Percentiles rank a stretch among this genome's conserved stretches.
phyloP scores from a whole-genome alignment of 371 early-diverging fungal species.

The Umbelopsis sp. region DNA sequence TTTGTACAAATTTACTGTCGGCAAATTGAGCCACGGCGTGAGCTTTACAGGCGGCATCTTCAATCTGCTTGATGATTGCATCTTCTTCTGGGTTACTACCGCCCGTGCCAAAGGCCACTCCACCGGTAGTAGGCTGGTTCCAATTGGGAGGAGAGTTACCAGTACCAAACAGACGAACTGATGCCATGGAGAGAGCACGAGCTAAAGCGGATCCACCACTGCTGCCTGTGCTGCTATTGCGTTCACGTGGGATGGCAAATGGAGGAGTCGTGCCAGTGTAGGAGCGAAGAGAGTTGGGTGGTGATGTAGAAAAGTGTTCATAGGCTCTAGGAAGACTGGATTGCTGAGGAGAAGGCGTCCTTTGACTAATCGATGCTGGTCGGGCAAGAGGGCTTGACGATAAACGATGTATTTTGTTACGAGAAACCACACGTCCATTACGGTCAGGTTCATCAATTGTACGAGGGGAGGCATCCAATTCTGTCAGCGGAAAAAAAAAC shows the following conservation, averaged over 20 bases:
- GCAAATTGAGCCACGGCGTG: conserved; percentile 68
- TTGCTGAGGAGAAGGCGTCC: not conserved
- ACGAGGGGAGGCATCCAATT: conserved; percentile 29
- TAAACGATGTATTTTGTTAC: not conserved
- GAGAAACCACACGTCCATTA: conserved; percentile 16
- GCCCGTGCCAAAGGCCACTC: conserved; percentile 22
- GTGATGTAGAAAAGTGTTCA: conserved; percentile 23
- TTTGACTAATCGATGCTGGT: not conserved
- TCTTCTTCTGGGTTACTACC: conserved; percentile 36
- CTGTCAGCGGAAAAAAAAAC: conserved; percentile 16
- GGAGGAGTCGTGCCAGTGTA: conserved; percentile 43
- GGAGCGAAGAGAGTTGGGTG: conserved; percentile 29
- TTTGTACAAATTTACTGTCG: conserved; percentile 55
- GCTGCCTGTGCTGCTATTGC: conserved; percentile 43
- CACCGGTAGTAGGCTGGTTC: conserved; percentile 25
- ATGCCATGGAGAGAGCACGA: conserved; percentile 63
- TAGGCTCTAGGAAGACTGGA: conserved; percentile 19
- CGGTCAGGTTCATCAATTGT: conserved; percentile 9
- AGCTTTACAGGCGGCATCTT: conserved; percentile 64
- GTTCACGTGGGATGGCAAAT: conserved; percentile 36
- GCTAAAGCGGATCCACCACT: conserved; percentile 58
- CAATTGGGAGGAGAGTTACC: conserved; percentile 55
- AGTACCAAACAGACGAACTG: conserved; percentile 61
- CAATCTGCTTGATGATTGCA: conserved; percentile 53
- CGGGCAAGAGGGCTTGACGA: conserved; percentile 2